Conservation (phyloP, 257 asterid species). For the Nicotiana sylvestris region DNA sequence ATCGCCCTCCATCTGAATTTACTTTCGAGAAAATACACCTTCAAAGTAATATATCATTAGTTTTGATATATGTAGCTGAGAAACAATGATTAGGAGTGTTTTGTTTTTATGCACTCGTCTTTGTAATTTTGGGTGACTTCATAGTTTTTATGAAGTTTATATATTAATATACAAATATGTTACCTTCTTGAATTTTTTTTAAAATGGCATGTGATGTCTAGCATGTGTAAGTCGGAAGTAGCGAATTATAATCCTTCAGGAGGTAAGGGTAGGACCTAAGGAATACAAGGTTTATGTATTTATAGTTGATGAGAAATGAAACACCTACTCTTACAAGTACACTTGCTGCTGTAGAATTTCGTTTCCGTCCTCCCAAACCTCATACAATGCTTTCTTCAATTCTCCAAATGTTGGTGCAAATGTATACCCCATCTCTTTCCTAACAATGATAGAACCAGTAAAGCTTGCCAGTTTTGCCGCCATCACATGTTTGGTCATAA, state of each 20-base stretch:
- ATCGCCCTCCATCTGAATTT: not conserved
- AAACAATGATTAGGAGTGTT: not conserved
- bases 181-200: too few species aligned
- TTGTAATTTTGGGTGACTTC: too few species aligned
- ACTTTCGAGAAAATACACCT: not conserved
- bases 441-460: slow-evolving; percentile 45
- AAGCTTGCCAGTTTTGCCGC: slow-evolving; percentile 69
- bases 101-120: too few species aligned
- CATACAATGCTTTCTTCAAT: slow-evolving; percentile 44
- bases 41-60: not conserved
- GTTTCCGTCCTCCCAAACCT: slow-evolving; percentile 58
- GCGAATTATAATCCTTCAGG: not conserved
- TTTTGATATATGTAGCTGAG: not conserved
- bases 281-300: not conserved
- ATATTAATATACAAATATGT: too few species aligned
- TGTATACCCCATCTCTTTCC: slow-evolving; percentile 52
- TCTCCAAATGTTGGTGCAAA: slow-evolving; percentile 52
- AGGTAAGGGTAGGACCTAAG: not conserved
- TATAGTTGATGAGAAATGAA: not conserved
- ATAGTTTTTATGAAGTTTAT: too few species aligned
- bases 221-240: not conserved
- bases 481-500: slow-evolving; percentile 20
- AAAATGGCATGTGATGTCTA: not conserved
- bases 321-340: not conserved
- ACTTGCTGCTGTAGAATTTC: slow-evolving; percentile 15